phyloP scores from a whole-genome alignment of 2,329 filamentous ascomycete genomes.

The Hansfordia pulvinata region DNA sequence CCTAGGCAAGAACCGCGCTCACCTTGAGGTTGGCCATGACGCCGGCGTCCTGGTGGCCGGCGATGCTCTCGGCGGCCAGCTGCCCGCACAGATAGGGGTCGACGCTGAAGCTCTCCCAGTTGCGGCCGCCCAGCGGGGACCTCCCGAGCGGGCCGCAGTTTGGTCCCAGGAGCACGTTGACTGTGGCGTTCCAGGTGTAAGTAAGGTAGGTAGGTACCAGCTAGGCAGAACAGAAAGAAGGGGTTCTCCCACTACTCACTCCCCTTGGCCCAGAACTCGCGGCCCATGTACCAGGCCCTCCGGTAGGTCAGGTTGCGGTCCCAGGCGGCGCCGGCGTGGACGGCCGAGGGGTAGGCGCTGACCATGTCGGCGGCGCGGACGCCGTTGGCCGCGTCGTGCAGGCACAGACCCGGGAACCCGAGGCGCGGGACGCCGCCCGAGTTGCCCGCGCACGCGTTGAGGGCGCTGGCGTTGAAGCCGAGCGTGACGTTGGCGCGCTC shows the following conservation, averaged over 20 bases:
- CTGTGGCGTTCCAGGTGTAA: conserved; percentile 7
- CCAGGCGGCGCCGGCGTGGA: conserved; percentile 38
- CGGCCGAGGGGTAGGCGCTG: conserved; percentile 30
- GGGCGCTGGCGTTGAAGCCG: conserved; percentile 27
- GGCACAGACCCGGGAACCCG: conserved; percentile 30
- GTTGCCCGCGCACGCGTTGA: conserved; percentile 33
- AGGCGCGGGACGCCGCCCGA: conserved; percentile 30
- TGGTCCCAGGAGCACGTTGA: conserved; percentile 51
- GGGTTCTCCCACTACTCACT: conserved; percentile 9
- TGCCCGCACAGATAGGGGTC: conserved; percentile 61
- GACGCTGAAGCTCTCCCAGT: conserved; percentile 51
- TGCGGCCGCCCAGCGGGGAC: conserved; percentile 52
- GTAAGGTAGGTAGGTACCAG: conserved; percentile 4
- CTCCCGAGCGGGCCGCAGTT: conserved; percentile 58
- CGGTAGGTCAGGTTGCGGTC: conserved; percentile 37
- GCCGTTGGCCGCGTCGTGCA: conserved; percentile 35
- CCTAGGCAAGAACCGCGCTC: no score
- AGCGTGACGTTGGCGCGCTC: conserved; percentile 43
- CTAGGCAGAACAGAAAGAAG: background rate
- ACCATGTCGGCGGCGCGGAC: conserved; percentile 33
- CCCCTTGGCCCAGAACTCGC: conserved; percentile 41
- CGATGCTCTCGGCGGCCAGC: conserved; percentile 57
- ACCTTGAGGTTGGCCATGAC: conserved; percentile 64
- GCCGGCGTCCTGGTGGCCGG: conserved; percentile 64
- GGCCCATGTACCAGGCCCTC: conserved; percentile 37